A percentile compares a stretch with the other conserved stretches of the same genome.
Conservation (phyloP, 345 rosid genomes). For the Salix udensis region DNA sequence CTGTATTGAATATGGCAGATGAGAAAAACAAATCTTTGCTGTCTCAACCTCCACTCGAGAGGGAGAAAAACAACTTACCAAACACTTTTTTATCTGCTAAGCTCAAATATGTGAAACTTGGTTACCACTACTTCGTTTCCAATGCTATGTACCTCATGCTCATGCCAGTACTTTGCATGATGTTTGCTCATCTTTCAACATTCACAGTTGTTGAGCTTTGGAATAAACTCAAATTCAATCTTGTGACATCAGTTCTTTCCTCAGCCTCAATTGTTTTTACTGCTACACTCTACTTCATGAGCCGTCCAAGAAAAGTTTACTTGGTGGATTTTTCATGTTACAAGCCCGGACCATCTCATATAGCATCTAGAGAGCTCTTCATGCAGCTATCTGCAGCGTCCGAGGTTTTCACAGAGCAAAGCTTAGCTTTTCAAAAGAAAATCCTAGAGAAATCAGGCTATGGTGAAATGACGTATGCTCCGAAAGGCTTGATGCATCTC, state of each 20-base stretch:
- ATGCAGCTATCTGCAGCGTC: background rate
- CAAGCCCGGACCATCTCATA: conserved; percentile 9
- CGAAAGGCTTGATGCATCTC: background rate
- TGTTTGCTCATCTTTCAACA: background rate
- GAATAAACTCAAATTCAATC: conserved; percentile 2
- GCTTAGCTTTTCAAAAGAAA: conserved; percentile 12
- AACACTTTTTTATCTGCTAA: conserved; percentile 23
- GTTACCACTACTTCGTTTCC: conserved; percentile 31
- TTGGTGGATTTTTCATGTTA: conserved; percentile 22
- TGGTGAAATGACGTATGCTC: conserved; percentile 17
- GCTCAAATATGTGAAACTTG: conserved; percentile 40
- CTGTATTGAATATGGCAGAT: background rate
- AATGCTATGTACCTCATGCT: conserved; percentile 14
- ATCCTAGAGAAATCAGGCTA: conserved; percentile 19
- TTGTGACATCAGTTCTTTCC: background rate
- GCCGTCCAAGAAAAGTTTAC: conserved; percentile 10
- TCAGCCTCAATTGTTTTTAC: background rate
- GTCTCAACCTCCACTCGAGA: background rate
- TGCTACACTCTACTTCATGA: conserved; percentile 1
- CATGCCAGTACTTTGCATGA: background rate
- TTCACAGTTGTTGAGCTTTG: background rate
- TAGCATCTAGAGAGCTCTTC: conserved; percentile 2
- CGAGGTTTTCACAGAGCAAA: conserved; percentile 8
- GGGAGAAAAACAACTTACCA: conserved; percentile 17
- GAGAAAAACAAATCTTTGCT: background rate